Evolutionary conservation across 2,329 filamentous ascomycete species (phyloP).

Genomic region (Clarireedia hainanense): DNA sequence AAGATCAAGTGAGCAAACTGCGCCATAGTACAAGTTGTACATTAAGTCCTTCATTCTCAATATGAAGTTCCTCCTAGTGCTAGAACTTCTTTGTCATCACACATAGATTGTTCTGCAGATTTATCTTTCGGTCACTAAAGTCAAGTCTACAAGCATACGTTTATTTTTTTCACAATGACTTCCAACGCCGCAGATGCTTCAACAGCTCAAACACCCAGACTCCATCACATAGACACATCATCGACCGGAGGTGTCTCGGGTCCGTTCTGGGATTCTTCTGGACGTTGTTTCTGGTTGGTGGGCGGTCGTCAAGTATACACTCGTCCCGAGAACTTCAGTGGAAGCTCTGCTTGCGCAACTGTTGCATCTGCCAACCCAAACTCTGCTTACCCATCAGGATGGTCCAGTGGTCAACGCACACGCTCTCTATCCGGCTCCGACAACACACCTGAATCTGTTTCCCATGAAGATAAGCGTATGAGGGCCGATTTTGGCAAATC

Average conservation of each 20-base stretch:
- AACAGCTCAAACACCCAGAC: neutral
- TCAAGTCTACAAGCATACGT: neutral
- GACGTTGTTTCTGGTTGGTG: constrained; percentile 5
- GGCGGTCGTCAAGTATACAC: constrained; percentile 7
- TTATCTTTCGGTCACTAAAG: neutral
- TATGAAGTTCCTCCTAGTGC: neutral
- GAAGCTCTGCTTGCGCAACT: constrained; percentile 9
- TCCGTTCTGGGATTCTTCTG: constrained; percentile 4
- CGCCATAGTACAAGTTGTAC: neutral
- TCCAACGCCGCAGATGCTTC: neutral
- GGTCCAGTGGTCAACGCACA: constrained; percentile 2
- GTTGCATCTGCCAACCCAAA: neutral
- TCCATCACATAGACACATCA: constrained; percentile 4
- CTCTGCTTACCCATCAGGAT: constrained; percentile 4
- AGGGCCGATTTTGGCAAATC: neutral
- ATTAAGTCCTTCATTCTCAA: neutral
- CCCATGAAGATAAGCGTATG: constrained; percentile 2
- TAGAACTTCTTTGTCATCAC: neutral
- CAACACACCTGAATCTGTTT: neutral
- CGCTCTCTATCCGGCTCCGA: constrained; percentile 1
- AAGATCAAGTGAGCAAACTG: neutral
- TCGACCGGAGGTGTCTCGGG: constrained; percentile 1
- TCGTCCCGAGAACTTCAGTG: constrained; percentile 1
- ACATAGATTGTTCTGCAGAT: neutral
- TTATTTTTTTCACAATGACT: neutral